A percentile compares a stretch with the other conserved stretches of the same genome.
These are phyloP conservation scores for Spergularia azorica DNA, from an alignment of 179 eudicot genomes.

Conservation along the genomic window DNA sequence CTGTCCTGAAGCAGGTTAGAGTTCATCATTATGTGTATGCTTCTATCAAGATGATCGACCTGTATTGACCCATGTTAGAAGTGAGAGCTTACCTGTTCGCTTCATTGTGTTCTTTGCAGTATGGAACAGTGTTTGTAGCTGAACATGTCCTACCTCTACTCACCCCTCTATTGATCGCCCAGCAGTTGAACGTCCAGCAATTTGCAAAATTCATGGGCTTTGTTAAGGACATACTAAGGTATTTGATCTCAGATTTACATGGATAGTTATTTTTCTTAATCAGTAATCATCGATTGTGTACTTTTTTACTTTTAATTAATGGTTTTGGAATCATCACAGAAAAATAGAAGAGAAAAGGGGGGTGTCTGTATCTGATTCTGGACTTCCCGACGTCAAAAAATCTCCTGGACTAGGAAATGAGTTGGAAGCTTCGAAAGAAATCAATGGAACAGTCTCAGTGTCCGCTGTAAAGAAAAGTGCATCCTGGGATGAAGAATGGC, in stretches of 20 bases:
- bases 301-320: conserved; percentile 1
- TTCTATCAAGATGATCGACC: not conserved
- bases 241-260: conserved; percentile 7
- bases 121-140: conserved; percentile 81
- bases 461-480: conserved; percentile 51
- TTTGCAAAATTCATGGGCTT: conserved; percentile 95
- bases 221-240: conserved; percentile 89
- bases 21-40: conserved; percentile 6
- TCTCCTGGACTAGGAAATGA: conserved; percentile 39
- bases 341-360: conserved; percentile 94
- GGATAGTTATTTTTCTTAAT: not conserved
- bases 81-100: conserved; percentile 6
- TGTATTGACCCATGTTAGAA: not conserved
- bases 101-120: conserved; percentile 43
- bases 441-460: conserved; percentile 38
- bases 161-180: conserved; percentile 76
- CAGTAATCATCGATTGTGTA: not conserved
- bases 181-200: conserved; percentile 94
- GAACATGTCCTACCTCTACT: conserved; percentile 92
- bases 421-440: conserved; percentile 35
- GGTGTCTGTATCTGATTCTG: conserved; percentile 68
- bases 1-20: conserved; percentile 81
- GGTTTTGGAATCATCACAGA: conserved; percentile 39
- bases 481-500: conserved; percentile 97
- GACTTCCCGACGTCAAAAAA: conserved; percentile 53